phyloP scores from a whole-genome alignment of 305 asterid species.

The Lippia alba region DNA sequence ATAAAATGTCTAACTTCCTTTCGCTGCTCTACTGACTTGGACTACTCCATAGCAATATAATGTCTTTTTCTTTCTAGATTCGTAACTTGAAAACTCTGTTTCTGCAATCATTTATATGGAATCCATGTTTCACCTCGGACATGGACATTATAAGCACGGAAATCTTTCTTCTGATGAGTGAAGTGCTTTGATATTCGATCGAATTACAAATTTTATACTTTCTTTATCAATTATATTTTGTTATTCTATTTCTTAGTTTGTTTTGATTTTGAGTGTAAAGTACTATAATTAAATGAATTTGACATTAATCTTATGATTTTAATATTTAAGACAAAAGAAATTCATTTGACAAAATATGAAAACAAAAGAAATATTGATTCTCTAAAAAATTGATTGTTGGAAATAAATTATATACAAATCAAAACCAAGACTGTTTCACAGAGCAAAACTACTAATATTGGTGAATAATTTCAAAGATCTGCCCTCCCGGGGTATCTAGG shows the following conservation, averaged over 20 bases:
- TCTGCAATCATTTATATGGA: neutral
- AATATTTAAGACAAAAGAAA: no score
- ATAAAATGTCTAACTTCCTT: slow-evolving; percentile 7
- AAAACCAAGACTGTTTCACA: no score
- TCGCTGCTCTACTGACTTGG: neutral
- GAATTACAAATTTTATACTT: neutral
- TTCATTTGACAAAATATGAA: no score
- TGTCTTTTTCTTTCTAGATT: neutral
- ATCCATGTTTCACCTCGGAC: slow-evolving; percentile 4
- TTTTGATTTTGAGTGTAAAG: no score
- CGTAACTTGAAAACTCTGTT: neutral
- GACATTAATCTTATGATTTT: no score
- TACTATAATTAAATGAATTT: no score
- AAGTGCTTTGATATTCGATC: neutral
- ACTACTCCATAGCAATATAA: neutral
- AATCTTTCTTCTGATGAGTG: neutral
- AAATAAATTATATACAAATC: no score
- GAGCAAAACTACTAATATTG: no score
- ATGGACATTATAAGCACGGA: neutral
- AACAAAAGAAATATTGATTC: no score
- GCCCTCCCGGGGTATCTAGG: no score
- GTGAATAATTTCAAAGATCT: no score
- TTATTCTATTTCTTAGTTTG: neutral
- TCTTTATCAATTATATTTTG: neutral
- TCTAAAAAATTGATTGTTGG: no score